Base-by-base conservation (phyloP, 768 basidiomycete genomes). In the Tulasnella sp. region DNA sequence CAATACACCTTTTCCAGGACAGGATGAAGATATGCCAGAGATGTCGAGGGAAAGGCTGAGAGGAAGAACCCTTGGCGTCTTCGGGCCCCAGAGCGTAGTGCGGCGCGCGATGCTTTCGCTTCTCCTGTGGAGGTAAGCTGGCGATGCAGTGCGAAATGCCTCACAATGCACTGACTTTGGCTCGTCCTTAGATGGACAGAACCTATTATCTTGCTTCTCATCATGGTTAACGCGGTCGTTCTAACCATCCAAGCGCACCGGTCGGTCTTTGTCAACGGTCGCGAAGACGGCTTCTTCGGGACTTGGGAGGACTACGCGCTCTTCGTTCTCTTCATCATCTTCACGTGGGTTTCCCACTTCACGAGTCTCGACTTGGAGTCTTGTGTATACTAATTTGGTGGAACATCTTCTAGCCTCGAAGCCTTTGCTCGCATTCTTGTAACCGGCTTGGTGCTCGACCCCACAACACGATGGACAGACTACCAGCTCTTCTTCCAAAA, bases 281-380 rank as follows among this genome's bases (percentile, higher is more conserved):
- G 81, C 4, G 84, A 39, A 29, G 83, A 81, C 70, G 94, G 94
- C 9, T 98, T 92, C 84, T 97, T 98, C 83, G 89, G 91, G 77
- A 79, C 83, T 15, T 98, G 96, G 96, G 94, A 96, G 80, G 96
- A 98, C 82, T 91, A 88, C 80, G 89, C 86, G 25, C 85, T 98
- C n/a, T 93, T 98, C 82, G 87, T 80, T 25, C 84, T 98, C 74
- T 98, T 98, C 83, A 83, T 91, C 77, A 80, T 93, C 79, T 98
- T 94, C 86, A 95, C 94, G 92, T 91, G 84, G 80, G 91, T 87
- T 17, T 29, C 52, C 15, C 12, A 12, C 25, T 11, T 71, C 70
- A 39, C 29, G 8, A n/a, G 19, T 6, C 49, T n/a, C 49, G 49
- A n/a, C 1, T 6, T 34, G 12, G 42, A 3, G 9, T 34, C 15